Evolutionary conservation across 305 asterid species (phyloP), one percentile per base, ranked within the genome.

Genomic region (Fraxinus ornus): DNA sequence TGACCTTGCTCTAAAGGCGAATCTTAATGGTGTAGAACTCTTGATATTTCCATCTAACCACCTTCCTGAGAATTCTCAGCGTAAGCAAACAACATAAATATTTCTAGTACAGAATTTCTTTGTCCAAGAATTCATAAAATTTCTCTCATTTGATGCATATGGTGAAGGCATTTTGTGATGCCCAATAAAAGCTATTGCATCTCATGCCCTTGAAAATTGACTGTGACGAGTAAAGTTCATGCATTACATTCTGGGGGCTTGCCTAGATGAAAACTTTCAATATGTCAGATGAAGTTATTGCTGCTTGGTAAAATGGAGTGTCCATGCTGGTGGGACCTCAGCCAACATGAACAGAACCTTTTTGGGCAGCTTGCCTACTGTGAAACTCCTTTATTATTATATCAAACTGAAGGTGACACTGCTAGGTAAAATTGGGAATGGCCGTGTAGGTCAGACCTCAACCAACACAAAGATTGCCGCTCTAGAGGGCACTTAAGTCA

Each of bases 1-100:
- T 83, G 99, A 95, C 88, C 90, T 92, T 80, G 98, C 97, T 87
- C 95, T 95, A 83, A 89, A 83, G 87, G 98, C 94, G 71, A 90
- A 81, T 83, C 76, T 93, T 80, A 85, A 90, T 89, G 97, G 94
- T 30, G 93, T 90, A 60, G 99, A 95, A 82, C 97, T 95, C 84
- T 88, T 95, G 90, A 92, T 95, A 86, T 95, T 91, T 85, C 93
- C 98, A 84, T 95, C 99, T 75, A 94, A 86, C 82, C 94, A 84
- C 85, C 99, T 95, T 87, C 99, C 97, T 78, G 90, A 93, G 62
- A 89, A 91, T 76, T 88, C 88, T 81, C 93, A 94, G 81, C 90
- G 98, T 95, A 90, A 93, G 98, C 33, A 33, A 83, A 82, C 73
- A 52, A 62, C 22, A 73, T 12, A 10, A 32, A 75, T 47, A 4